Evolutionary conservation across 2,329 filamentous ascomycete genomes (phyloP), one percentile per base, ranked within the genome.

Genomic region (Lecanosticta acicola): DNA sequence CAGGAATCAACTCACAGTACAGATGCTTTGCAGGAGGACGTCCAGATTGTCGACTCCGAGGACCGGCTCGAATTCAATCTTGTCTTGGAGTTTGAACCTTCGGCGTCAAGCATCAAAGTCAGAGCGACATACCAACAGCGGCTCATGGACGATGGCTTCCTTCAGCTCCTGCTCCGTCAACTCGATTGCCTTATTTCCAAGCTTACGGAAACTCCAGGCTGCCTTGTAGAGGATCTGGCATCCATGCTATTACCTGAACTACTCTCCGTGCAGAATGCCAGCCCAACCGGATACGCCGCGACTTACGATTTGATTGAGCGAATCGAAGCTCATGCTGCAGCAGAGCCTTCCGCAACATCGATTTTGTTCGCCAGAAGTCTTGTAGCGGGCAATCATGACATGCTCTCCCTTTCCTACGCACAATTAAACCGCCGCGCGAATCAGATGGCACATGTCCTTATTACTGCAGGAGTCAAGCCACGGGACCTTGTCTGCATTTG

Each of bases 31-130:
- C 17, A 37, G 4, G n/a, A 43, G 3, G n/a, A 39, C 5, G 69
- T 91, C 0, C 64, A 59, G 8, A 72, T 88, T 44, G 62, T 78
- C 0, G 73, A 76, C 19, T 80, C 84, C 42, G 65, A 75, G 3
- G 90, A 96, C 60, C 78, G 79, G 17, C 70, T 93, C 4, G 89
- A 94, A 60, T 89, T 87, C 34, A 81, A 79, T 45, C 61, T 94
- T 1, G 75, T 90, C 2, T 62, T 94, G 4, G 89, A 95, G 59
- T 71, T 93, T 10, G 83, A 89, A 63, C 87, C 89, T 0, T 62
- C 55, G 2, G 58, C 62, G 0, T 65, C 71, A 4, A 57, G 56
- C n/a, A 61, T 84, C 13, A 56, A 60, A n/a, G 65, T 74, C 4
- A 76, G 75, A 50, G 72, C 72, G 7, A 83, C 76, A 11, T 84